Base-by-base conservation (phyloP, 2,329 filamentous ascomycete genomes). In the Claviceps sp. region DNA sequence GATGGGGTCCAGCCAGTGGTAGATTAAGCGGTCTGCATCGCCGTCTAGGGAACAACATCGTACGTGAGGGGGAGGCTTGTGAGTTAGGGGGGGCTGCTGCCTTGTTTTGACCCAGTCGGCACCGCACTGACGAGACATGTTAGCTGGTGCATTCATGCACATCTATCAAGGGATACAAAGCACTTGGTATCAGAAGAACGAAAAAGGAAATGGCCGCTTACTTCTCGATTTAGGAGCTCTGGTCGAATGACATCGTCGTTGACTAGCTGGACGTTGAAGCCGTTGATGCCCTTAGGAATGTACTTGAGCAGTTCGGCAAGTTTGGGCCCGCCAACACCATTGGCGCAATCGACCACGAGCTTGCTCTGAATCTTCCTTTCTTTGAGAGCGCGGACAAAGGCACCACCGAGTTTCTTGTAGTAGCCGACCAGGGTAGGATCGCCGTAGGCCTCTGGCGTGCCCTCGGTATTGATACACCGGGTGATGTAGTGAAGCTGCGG, bases 401-500 rank as follows among this genome's bases (percentile, higher is more conserved):
- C 90, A 54, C 81, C 77, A 42, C 81, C 79, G 51, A 96, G 79
- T 75, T 98, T 98, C 71, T 93, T 80, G 69, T 97, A 97, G 72
- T 98, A 98, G 39, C 93, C 93, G 54, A 81, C 75, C 73, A 97
- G 91, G 56, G 86, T 95, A 50, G 89, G 80, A 64, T 89, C 82
- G 53, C 93, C 93, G 65, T 97, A 98, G 17, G 89, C 80, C 60
- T 89, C 84, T 52, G 86, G 84, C 2, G 88, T 94, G 55, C 86
- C 87, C 61, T 93, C 80, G 1, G 91, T 97, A 72, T 98, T 98
- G 70, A 89, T 80, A 68, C 90, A 95, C 58, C 93, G 87, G 37
- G 91, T 91, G 57, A 97, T 77, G 70, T 98, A 98, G 73, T 98
- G 93, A 54, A 98, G 78, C 72, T 97, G 93, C n/a, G 93, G 93